Evolutionary conservation across 31 red algal genomes (phyloP).

Genomic region (Porphyra umbilicalis): DNA sequence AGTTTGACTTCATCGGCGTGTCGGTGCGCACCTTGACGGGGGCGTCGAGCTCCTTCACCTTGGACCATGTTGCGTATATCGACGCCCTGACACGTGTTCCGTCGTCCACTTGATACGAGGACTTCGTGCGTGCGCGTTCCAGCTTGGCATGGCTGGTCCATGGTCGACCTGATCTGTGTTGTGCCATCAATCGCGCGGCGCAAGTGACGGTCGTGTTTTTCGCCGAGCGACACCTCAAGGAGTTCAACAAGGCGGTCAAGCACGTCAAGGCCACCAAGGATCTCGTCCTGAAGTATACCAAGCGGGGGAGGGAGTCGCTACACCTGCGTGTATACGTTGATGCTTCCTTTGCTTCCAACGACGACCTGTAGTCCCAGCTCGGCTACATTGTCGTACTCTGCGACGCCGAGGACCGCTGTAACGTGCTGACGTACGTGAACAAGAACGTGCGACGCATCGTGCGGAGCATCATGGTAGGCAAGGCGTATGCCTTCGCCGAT

Average conservation of each 20-base stretch:
- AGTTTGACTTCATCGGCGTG: not conserved
- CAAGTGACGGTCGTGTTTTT: not conserved
- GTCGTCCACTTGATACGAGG: no score
- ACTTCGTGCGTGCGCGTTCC: not conserved
- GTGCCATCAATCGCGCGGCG: not conserved
- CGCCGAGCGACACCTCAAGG: not conserved
- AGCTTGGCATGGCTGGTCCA: no score
- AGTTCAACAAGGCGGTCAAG: not conserved
- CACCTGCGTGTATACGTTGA: conserved; percentile 11
- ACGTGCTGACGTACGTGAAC: conserved; percentile 1
- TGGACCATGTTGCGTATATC: not conserved
- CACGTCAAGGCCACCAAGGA: not conserved
- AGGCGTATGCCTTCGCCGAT: not conserved
- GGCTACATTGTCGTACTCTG: conserved; percentile 3
- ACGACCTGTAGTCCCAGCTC: conserved; percentile 10
- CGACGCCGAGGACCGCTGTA: not conserved
- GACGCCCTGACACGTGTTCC: not conserved
- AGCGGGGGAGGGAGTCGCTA: not conserved
- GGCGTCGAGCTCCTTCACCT: not conserved
- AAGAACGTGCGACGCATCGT: not conserved
- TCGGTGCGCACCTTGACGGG: not conserved
- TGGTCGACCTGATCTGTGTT: conserved; percentile 1
- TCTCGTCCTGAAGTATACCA: not conserved
- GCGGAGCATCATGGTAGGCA: not conserved
- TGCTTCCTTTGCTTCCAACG: conserved; percentile 9